Base-by-base conservation (phyloP, 129 eudicot species). In the Flaveria ramosissima region DNA sequence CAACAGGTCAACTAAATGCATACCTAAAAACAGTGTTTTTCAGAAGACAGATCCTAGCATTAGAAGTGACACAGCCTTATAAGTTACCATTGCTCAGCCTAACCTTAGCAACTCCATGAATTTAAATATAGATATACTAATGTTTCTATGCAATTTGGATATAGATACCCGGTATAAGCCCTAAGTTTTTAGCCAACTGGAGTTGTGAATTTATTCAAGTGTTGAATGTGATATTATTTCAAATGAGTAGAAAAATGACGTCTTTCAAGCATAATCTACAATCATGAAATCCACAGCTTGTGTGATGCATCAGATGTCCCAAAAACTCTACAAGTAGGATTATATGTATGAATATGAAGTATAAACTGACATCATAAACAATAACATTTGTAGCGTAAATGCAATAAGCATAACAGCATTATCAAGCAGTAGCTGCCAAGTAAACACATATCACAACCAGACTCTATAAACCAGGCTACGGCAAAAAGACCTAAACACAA, bases 361-460 rank as follows among this genome's bases (percentile, higher is more conserved):
- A 52, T 51, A 6, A 30, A 17, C 45, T n/a, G 63, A 6, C 47
- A 27, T 9, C 39, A 53, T 36, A 27, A 52, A 36, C 16, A 73
- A 56, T 57, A 21, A 41, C 55, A 73, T 13, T 71, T 57, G 68
- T 39, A 41, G 77, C 77, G 36, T 21, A 55, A 55, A 52, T 11
- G 65, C 19, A 72, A 72, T 16, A 30, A 7, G 36, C 9, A 6
- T 68, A 20, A 68, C 39, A 46, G 21, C 11, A 73, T 73, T 51
- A 36, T 39, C 52, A 72, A 17, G 67, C 20, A 56, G 53, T 73
- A 57, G 23, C 77, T 56, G 55, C 42, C 68, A 73, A 13, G 9
- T 41, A 57, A 41, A 14, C 43, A 2, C 43, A 47, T 57, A 24
- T 57, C 20, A 57, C 42, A 73, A 57, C 21, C 78, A 42, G 43